Evolutionary conservation across 2,329 filamentous ascomycete species (phyloP).

Genomic region (Diaporthe sp.): DNA sequence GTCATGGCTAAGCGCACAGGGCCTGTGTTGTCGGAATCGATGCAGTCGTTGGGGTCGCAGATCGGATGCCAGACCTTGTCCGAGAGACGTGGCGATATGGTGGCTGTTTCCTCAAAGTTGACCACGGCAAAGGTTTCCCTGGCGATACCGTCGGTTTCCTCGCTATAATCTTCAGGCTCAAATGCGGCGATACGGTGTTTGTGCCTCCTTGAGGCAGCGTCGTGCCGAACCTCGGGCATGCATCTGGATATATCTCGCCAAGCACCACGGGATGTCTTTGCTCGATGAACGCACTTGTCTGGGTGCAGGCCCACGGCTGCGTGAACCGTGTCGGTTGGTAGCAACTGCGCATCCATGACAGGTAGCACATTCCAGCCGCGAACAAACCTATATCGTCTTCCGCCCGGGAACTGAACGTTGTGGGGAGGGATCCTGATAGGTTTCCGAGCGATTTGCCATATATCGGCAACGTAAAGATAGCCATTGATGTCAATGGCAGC

Average conservation of each 20-base stretch:
- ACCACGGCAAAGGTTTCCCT: not conserved
- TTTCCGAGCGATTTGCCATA: constrained; percentile 59
- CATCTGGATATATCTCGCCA: constrained; percentile 38
- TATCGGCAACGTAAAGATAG: constrained; percentile 63
- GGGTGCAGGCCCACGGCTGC: constrained; percentile 34
- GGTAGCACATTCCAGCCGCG: constrained; percentile 39
- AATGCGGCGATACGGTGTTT: not conserved
- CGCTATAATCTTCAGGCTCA: not conserved
- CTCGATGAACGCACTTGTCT: constrained; percentile 19
- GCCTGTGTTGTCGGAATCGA: not conserved
- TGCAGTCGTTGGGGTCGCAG: constrained; percentile 9
- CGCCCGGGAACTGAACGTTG: constrained; percentile 34
- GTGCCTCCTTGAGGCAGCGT: constrained; percentile 35
- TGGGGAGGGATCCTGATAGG: constrained; percentile 47
- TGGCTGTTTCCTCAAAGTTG: not conserved
- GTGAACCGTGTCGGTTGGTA: constrained; percentile 22
- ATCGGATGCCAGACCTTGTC: not conserved
- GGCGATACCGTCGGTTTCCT: constrained; percentile 7
- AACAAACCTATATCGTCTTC: not conserved
- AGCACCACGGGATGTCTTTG: constrained; percentile 27
- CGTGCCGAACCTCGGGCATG: constrained; percentile 32
- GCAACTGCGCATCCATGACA: constrained; percentile 36
- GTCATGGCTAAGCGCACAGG: constrained; percentile 33
- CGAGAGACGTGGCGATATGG: not conserved
- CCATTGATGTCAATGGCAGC: constrained; percentile 67